Percentiles rank a stretch among this genome's conserved stretches.
Conservation (phyloP, 1,139 yeast genomes). For the Geotrichum phurueaensis region DNA sequence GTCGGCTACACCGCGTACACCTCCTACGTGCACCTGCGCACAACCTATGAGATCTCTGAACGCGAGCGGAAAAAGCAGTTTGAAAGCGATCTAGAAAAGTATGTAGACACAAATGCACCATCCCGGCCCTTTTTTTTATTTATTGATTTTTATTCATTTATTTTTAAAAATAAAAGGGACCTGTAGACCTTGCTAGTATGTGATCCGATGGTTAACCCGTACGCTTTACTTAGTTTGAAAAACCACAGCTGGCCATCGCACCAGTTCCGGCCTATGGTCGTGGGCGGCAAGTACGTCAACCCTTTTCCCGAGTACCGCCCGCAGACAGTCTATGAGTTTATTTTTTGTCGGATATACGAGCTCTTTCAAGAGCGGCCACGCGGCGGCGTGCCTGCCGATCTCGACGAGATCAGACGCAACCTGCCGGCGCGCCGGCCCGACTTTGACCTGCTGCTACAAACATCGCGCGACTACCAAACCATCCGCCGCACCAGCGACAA, state of each 20-base stretch:
- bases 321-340: conserved; percentile 82
- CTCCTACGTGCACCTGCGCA: conserved; percentile 50
- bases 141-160: not conserved
- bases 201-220: not conserved
- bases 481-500: conserved; percentile 12
- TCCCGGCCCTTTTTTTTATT: not conserved
- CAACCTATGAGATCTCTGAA: conserved; percentile 51
- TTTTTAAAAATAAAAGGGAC: not conserved
- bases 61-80: conserved; percentile 38
- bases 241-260: conserved; percentile 37
- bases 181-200: not conserved
- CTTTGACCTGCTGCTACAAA: conserved; percentile 41
- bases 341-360: conserved; percentile 64
- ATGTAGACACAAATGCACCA: not conserved
- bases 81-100: conserved; percentile 17
- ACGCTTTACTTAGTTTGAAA: conserved; percentile 24
- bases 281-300: conserved; percentile 79
- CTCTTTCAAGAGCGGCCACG: conserved; percentile 60
- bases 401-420: conserved; percentile 40
- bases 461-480: conserved; percentile 12
- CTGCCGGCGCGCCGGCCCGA: conserved; percentile 60
- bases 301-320: conserved; percentile 90
- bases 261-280: conserved; percentile 41
- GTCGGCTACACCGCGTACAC: conserved; percentile 66
- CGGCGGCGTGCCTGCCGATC: conserved; percentile 56